Percentiles rank a stretch among this genome's conserved stretches.
Conservation (phyloP, 202 grass and related monocot species). For the Tripidium arundinaceum region DNA sequence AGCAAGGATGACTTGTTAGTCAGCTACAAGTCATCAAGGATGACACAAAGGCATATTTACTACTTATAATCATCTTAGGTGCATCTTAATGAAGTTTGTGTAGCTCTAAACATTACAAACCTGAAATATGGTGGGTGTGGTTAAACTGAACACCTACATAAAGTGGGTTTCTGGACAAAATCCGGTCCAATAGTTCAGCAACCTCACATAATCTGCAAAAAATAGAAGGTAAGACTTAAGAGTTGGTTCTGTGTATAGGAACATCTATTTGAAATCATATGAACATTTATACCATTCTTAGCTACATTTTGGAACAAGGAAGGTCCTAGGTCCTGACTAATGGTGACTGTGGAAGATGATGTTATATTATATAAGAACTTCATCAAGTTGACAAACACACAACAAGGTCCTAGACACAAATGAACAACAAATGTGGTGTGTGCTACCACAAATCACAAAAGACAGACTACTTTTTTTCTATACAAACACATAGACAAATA, state of each 20-base stretch:
- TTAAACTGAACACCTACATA: not conserved
- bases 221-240: slow-evolving; percentile 10
- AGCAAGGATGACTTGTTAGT: not conserved
- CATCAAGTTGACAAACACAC: not conserved
- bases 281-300: not conserved
- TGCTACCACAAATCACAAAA: too few relatives aligned
- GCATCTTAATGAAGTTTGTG: not conserved
- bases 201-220: slow-evolving; percentile 90
- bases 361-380: slow-evolving; percentile 13
- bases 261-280: slow-evolving; percentile 22
- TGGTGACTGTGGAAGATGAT: not conserved
- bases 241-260: slow-evolving; percentile 16
- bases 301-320: not conserved
- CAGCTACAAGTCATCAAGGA: too few relatives aligned
- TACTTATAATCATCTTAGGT: slow-evolving; percentile 1
- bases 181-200: slow-evolving; percentile 83
- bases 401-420: not conserved
- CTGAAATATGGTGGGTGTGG: not conserved
- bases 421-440: too few relatives aligned
- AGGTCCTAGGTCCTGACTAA: not conserved
- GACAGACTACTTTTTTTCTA: too few relatives aligned
- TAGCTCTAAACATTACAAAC: not conserved
- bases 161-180: slow-evolving; percentile 37
- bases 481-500: too few relatives aligned
- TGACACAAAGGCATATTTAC: not conserved